Percentiles rank a stretch among this genome's conserved stretches.
These are phyloP conservation scores for Penicillium parvum DNA, from an alignment of 495 filamentous ascomycete species.

Conservation along the genomic window DNA sequence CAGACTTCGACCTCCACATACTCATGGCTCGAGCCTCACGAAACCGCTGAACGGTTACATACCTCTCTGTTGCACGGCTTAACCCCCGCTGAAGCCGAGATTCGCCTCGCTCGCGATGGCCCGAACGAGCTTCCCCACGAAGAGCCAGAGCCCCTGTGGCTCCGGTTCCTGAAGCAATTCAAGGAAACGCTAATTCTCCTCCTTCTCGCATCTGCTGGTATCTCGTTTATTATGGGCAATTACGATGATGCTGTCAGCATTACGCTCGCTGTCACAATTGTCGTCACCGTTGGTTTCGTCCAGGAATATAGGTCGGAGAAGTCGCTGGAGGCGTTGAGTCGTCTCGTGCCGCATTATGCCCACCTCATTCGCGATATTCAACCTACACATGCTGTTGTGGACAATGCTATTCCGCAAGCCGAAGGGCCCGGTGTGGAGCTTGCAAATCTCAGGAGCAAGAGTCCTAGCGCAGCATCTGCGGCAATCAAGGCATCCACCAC, in stretches of 20 bases:
- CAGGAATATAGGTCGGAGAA: constrained; percentile 98
- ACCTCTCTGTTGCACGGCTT: constrained; percentile 83
- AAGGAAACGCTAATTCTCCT: constrained; percentile 85
- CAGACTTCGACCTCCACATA: constrained; percentile 58
- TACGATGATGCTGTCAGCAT: constrained; percentile 96
- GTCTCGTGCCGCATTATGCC: constrained; percentile 89
- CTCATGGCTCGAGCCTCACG: constrained; percentile 62
- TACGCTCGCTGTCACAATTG: constrained; percentile 89
- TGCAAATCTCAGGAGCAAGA: constrained; percentile 33
- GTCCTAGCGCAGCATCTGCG: constrained; percentile 41
- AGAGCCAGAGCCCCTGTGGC: constrained; percentile 87
- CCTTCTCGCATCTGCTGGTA: constrained; percentile 82
- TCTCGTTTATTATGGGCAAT: constrained; percentile 91
- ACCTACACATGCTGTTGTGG: constrained; percentile 17
- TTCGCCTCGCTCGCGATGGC: constrained; percentile 74
- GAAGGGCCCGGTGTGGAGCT: constrained; percentile 43
- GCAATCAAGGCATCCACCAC: constrained; percentile 72
- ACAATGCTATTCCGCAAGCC: constrained; percentile 19
- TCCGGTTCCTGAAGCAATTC: constrained; percentile 95
- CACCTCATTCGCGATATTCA: constrained; percentile 70
- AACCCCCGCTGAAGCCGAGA: constrained; percentile 70
- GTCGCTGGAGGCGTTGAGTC: constrained; percentile 90
- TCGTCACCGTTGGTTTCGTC: constrained; percentile 92
- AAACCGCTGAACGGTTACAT: constrained; percentile 71
- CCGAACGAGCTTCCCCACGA: constrained; percentile 94